These are phyloP conservation scores for Prunus mongolica DNA, from an alignment of 306 rosid species.

Conservation along the genomic window DNA sequence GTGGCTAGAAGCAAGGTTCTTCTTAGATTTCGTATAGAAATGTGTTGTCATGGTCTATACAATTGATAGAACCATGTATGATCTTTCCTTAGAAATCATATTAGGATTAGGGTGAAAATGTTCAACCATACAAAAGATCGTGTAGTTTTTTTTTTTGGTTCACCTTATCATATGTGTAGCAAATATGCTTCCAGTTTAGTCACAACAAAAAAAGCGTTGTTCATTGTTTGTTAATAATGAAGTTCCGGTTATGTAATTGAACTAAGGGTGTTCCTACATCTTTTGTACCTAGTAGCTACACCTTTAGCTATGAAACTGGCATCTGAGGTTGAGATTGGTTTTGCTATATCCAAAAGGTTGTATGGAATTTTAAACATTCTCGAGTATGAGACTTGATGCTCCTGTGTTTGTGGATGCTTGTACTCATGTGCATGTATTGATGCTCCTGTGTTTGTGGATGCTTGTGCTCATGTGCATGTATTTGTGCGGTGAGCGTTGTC, in stretches of 20 bases:
- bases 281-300: not conserved
- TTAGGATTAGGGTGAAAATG: conserved; percentile 30
- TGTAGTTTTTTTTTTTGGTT: not conserved
- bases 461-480: not conserved
- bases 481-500: not conserved
- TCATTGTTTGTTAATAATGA: not conserved
- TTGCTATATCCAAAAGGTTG: not conserved
- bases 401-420: not conserved
- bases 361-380: not conserved
- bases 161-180: conserved; percentile 7
- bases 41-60: conserved; percentile 18
- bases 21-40: conserved; percentile 34
- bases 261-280: not conserved
- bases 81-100: conserved; percentile 16
- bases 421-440: not conserved
- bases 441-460: too few relatives aligned
- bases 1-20: conserved; percentile 42
- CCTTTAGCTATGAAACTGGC: not conserved
- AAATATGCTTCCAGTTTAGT: conserved; percentile 3
- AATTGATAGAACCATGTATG: conserved; percentile 19
- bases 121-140: conserved; percentile 12
- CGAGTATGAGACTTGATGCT: not conserved
- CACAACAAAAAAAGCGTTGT: not conserved
- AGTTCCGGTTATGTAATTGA: not conserved
- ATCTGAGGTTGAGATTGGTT: not conserved